Evolutionary conservation across 2,329 filamentous ascomycete species (phyloP), one percentile per base, ranked within the genome.

Genomic region (Colletotrichum sp.): DNA sequence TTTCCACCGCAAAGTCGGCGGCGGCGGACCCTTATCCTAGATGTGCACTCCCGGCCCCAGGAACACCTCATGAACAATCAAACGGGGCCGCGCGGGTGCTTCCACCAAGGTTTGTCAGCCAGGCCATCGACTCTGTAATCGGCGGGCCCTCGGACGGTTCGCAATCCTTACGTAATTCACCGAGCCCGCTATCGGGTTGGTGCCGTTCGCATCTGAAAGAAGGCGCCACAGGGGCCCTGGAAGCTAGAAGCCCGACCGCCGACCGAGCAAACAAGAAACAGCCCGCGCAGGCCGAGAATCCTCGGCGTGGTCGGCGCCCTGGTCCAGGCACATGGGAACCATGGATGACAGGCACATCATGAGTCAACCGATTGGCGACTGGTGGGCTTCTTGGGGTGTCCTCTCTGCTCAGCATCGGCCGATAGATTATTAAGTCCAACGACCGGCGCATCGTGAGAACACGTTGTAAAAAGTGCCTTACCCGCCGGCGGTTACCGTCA

Each of bases 221-320:
- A 6, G 60, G n/a, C 62, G 15, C 34, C 32, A 34, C 24, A 34
- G 34, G 32, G 60, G 52, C 63, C 44, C 62, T 26, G 52, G 59
- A 34, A 13, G 34, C 57, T 9, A 67, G 60, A 75, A 68, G 39
- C 36, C 68, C 69, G 69, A 75, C 69, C 68, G 39, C 69, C 68
- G 68, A 67, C 73, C 69, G 55, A 75, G 48, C 34, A 60, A 34
- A 28, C 34, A 34, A 24, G 57, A 9, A 28, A 63, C 39, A 48
- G 15, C 57, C 57, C 62, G 48, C 67, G 66, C 60, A 67, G 68
- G 52, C 72, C 72, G 68, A 71, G n/a, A 68, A 8, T 39, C 68
- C 69, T 72, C 72, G 72, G 72, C 52, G 72, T n/a, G 28, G 18
- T 75, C 63, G 72, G 73, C 39, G 52, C n/a, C 36, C 57, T 63